Evolutionary conservation across 2,329 filamentous ascomycete species (phyloP).

Genomic region (Beauveria varroae): DNA sequence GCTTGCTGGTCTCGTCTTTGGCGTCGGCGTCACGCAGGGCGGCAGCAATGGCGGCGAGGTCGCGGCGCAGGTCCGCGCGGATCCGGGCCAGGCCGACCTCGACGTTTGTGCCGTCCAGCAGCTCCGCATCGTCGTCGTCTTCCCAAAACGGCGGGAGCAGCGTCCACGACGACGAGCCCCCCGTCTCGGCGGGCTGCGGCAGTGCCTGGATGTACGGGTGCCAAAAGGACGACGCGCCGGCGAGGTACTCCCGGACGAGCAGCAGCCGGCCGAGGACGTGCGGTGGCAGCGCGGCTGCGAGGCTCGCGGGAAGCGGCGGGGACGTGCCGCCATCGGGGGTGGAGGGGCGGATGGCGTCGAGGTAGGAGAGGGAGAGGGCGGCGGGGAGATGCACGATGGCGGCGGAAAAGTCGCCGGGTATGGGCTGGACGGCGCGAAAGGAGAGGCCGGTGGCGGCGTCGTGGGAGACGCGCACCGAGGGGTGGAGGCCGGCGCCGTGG

Average conservation of each 20-base stretch:
- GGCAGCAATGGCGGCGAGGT: slow-evolving; percentile 36
- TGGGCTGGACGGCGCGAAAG: slow-evolving; percentile 29
- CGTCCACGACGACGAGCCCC: neutral
- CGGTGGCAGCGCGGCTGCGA: slow-evolving; percentile 48
- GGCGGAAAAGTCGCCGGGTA: slow-evolving; percentile 24
- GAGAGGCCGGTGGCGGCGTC: slow-evolving; percentile 45
- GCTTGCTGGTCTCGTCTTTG: slow-evolving; percentile 16
- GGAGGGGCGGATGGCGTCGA: slow-evolving; percentile 43
- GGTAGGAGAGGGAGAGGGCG: slow-evolving; percentile 48
- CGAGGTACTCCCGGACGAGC: slow-evolving; percentile 59
- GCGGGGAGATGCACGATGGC: slow-evolving; percentile 45
- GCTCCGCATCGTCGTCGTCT: slow-evolving; percentile 47
- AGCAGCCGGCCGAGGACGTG: slow-evolving; percentile 61
- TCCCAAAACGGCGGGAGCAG: slow-evolving; percentile 41
- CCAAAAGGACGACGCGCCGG: slow-evolving; percentile 55
- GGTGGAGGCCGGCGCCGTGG: slow-evolving; percentile 42
- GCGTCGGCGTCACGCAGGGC: slow-evolving; percentile 21
- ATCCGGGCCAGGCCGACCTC: slow-evolving; percentile 43
- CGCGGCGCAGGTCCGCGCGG: slow-evolving; percentile 34
- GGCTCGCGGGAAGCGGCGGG: slow-evolving; percentile 55
- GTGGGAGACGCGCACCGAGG: slow-evolving; percentile 43
- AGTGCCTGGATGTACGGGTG: slow-evolving; percentile 58
- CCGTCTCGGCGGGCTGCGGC: slow-evolving; percentile 45
- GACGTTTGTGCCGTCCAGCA: slow-evolving; percentile 48
- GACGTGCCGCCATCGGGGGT: slow-evolving; percentile 51